phyloP scores from a whole-genome alignment of 2,329 filamentous ascomycete species.

The Monosporascus sp. region DNA sequence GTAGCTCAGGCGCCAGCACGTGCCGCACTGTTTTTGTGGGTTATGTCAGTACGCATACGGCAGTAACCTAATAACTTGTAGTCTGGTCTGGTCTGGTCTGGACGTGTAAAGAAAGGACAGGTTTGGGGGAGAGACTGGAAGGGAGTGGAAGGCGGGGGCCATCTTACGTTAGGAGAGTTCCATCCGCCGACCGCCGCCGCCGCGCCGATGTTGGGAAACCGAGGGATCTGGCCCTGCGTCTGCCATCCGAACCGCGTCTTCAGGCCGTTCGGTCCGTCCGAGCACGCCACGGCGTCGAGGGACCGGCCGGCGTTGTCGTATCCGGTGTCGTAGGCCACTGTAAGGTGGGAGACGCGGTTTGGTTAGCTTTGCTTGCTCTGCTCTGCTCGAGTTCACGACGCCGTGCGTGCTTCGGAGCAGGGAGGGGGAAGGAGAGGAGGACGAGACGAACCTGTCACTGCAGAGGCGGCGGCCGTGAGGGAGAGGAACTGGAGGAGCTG shows the following conservation, averaged over 20 bases:
- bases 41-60: not conserved
- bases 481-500: constrained; percentile 23
- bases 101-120: too few relatives aligned
- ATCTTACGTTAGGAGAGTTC: constrained; percentile 42
- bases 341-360: constrained; percentile 8
- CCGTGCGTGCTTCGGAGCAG: not conserved
- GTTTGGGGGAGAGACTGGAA: not conserved
- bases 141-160: not conserved
- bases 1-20: constrained; percentile 53
- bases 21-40: constrained; percentile 42
- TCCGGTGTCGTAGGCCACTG: constrained; percentile 65
- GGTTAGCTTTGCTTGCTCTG: constrained; percentile 7
- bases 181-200: constrained; percentile 46
- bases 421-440: not conserved
- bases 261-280: constrained; percentile 62
- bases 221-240: constrained; percentile 45
- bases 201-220: constrained; percentile 53
- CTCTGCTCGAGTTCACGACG: not conserved
- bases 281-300: constrained; percentile 58
- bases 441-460: constrained; percentile 17
- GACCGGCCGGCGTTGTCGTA: constrained; percentile 59
- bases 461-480: constrained; percentile 20
- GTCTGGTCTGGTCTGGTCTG: too few relatives aligned
- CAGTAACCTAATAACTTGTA: too few relatives aligned
- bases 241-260: constrained; percentile 56